Evolutionary conservation across 371 early-diverging fungal species (phyloP), one percentile per base, ranked within the genome.

Genomic region (Saksenaea vasiformis): DNA sequence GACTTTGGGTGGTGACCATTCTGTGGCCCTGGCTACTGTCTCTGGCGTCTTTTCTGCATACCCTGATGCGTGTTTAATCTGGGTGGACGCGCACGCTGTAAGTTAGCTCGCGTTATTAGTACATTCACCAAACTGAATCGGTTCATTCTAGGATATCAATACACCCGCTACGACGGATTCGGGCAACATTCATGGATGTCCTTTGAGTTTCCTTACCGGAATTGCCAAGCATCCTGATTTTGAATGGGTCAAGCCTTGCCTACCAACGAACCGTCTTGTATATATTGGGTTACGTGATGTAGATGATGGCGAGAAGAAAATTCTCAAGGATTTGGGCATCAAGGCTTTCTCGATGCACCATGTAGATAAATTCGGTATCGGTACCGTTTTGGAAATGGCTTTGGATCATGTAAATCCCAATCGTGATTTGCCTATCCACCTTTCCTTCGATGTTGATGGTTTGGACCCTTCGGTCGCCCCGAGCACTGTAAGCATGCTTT

Each of bases 81-180:
- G 99, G 99, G 90, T 98, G 22, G 97, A 98, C 74, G 98, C 97
- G 19, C 98, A 98, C 70, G 94, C 95, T 58, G 95, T 94, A 86
- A 82, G 89, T 79, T 36, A 9, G 15, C 14, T 35, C 37, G n/a
- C n/a, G n/a, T n/a, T 57, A 9, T n/a, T 11, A 1, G 0, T 11
- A 41, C 28, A 53, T 61, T 51, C 22, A 17, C 38, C n/a, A 51
- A n/a, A 47, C 17, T 58, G 26, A 36, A 24, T 28, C n/a, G 51
- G 24, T 22, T 44, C 2, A 17, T 7, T 31, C 4, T 71, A 91
- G 90, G 97, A 97, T 77, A 95, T 98, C 82, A 98, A 98, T 83
- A 95, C 98, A 24, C 93, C 94, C 17, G 89, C 83, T 43, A 84
- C 90, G 27, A 95, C 96, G 11, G 87, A 86, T 39, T 90, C 94